Percentiles rank a stretch among this genome's conserved stretches.
These are phyloP conservation scores for Blastocystis sp. DNA, from an alignment of 352 stramenopile species.

Conservation along the genomic window DNA sequence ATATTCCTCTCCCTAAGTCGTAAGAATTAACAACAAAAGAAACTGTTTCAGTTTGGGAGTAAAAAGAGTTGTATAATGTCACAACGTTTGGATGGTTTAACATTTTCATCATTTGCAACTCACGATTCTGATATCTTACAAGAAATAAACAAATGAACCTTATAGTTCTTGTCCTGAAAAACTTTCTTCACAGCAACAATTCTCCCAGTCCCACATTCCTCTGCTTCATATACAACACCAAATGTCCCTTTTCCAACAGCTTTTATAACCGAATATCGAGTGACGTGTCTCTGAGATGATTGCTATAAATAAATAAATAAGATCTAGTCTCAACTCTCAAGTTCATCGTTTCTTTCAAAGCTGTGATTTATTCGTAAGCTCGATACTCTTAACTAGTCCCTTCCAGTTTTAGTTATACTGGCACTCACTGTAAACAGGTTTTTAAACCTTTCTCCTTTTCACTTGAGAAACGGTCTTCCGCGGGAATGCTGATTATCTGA, in stretches of 20 bases:
- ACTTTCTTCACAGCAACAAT: conserved; percentile 99
- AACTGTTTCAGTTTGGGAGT: conserved; percentile 71
- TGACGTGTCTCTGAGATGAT: background rate
- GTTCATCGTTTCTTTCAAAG: conserved; percentile 8
- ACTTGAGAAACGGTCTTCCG: background rate
- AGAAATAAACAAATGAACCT: conserved; percentile 68
- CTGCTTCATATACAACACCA: conserved; percentile 95
- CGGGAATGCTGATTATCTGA: background rate
- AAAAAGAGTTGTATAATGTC: conserved; percentile 96
- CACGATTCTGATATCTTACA: conserved; percentile 77
- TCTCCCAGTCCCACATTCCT: conserved; percentile 88
- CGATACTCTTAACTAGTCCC: background rate
- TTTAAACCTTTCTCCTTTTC: background rate
- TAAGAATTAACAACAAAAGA: background rate
- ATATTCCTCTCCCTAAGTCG: conserved; percentile 76
- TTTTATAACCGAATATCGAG: conserved; percentile 85
- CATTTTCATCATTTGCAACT: conserved; percentile 98
- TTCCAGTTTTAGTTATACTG: background rate
- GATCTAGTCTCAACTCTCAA: background rate
- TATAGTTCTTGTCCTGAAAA: conserved; percentile 98
- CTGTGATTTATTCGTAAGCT: background rate
- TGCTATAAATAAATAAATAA: background rate
- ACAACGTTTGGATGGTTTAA: conserved; percentile 98
- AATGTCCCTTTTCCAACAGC: conserved; percentile 99
- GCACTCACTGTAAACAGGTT: background rate